Evolutionary conservation across 352 stramenopile genomes (phyloP).

Genomic region (Pythium monospermum): DNA sequence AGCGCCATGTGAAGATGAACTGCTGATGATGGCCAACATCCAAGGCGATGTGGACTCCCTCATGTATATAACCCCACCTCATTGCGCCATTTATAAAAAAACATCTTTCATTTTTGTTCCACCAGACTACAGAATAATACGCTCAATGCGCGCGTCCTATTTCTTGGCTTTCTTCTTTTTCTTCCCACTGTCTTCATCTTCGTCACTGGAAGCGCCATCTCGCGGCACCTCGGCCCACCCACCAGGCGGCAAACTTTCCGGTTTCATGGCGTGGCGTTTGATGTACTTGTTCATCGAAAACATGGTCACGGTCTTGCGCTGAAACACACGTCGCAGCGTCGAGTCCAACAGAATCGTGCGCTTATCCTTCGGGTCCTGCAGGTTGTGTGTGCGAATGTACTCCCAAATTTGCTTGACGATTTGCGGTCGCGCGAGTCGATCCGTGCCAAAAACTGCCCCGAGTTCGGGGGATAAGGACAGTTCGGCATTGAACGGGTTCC

Average conservation of each 20-base stretch:
- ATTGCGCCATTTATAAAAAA: too few relatives aligned
- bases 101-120: too few relatives aligned
- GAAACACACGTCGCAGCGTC: conserved; percentile 76
- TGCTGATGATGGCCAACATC: too few relatives aligned
- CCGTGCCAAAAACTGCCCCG: conserved; percentile 65
- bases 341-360: conserved; percentile 91
- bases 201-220: conserved; percentile 73
- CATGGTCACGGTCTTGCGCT: conserved; percentile 84
- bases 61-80: too few relatives aligned
- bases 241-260: conserved; percentile 48
- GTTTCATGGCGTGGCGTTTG: conserved; percentile 79
- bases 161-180: conserved; percentile 26
- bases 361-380: conserved; percentile 95
- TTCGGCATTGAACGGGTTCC: conserved; percentile 73
- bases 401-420: conserved; percentile 95
- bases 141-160: background rate
- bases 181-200: conserved; percentile 46
- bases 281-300: conserved; percentile 90
- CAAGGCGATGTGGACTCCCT: too few relatives aligned
- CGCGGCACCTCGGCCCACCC: conserved; percentile 71
- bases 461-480: conserved; percentile 75
- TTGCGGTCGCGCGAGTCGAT: conserved; percentile 84
- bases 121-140: too few relatives aligned
- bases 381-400: conserved; percentile 93
- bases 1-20: too few relatives aligned